Evolutionary conservation across 2,329 filamentous ascomycete species (phyloP).

Genomic region (Geosmithia putterillii): DNA sequence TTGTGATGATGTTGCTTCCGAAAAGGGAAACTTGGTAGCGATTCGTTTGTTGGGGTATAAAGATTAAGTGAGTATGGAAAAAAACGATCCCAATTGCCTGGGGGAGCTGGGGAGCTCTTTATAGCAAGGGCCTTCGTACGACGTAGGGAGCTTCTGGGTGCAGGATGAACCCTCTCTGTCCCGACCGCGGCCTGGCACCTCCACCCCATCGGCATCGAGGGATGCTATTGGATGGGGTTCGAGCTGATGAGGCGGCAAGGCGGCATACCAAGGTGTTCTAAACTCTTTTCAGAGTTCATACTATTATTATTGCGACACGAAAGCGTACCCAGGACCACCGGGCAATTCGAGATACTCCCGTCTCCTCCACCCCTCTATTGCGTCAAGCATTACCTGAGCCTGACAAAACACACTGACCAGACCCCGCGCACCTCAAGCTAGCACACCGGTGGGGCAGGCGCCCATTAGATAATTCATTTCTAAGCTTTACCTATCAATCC

Average conservation of each 20-base stretch:
- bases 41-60: constrained; percentile 16
- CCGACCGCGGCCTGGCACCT: neutral
- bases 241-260: too few relatives aligned
- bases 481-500: constrained; percentile 1
- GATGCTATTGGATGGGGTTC: neutral
- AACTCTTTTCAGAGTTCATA: neutral
- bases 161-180: neutral
- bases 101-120: neutral
- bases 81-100: neutral
- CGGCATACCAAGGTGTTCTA: neutral
- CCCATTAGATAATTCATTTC: neutral
- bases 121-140: neutral
- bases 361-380: neutral
- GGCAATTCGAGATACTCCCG: neutral
- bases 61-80: neutral
- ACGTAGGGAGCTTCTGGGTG: too few relatives aligned
- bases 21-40: neutral
- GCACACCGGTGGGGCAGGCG: neutral
- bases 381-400: constrained; percentile 3
- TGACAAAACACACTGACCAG: constrained; percentile 2
- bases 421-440: constrained; percentile 1
- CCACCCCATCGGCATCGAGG: too few relatives aligned
- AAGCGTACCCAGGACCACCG: neutral
- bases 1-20: constrained; percentile 26
- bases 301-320: too few relatives aligned